A percentile compares a stretch with the other conserved stretches of the same genome.
These are phyloP conservation scores for Phytophthora sojae DNA, from an alignment of 352 stramenopile genomes.

Conservation along the genomic window DNA sequence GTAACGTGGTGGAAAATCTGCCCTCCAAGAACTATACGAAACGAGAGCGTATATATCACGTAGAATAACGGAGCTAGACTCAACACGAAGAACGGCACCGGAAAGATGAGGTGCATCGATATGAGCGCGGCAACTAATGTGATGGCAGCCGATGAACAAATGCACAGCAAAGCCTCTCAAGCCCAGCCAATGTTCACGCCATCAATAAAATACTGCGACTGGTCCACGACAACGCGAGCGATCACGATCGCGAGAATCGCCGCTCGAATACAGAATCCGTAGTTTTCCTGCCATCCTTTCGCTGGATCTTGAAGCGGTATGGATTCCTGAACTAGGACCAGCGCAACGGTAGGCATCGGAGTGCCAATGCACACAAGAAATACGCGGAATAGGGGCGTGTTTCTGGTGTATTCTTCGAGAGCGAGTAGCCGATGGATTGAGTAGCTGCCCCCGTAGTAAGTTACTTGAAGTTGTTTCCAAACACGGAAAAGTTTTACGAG, in stretches of 20 bases:
- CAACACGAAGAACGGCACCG: constrained; percentile 17
- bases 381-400: constrained; percentile 5
- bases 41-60: not conserved
- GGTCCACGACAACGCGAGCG: not conserved
- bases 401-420: constrained; percentile 22
- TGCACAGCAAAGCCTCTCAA: not conserved
- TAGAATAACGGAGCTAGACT: constrained; percentile 8
- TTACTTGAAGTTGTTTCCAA: constrained; percentile 22
- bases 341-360: constrained; percentile 10
- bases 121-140: not conserved
- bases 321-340: constrained; percentile 20
- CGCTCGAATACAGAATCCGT: constrained; percentile 29
- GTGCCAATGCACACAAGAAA: constrained; percentile 15
- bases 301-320: constrained; percentile 27
- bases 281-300: constrained; percentile 23
- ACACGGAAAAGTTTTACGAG: not conserved
- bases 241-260: constrained; percentile 22
- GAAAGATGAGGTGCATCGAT: constrained; percentile 13
- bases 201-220: constrained; percentile 12
- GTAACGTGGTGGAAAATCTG: constrained; percentile 4
- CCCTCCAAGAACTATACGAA: constrained; percentile 3
- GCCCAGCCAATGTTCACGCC: constrained; percentile 1
- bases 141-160: constrained; percentile 1
- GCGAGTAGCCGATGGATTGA: constrained; percentile 25
- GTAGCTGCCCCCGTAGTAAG: constrained; percentile 29